phyloP scores from a whole-genome alignment of 352 stramenopile species.

The Pythium utonaiense region DNA sequence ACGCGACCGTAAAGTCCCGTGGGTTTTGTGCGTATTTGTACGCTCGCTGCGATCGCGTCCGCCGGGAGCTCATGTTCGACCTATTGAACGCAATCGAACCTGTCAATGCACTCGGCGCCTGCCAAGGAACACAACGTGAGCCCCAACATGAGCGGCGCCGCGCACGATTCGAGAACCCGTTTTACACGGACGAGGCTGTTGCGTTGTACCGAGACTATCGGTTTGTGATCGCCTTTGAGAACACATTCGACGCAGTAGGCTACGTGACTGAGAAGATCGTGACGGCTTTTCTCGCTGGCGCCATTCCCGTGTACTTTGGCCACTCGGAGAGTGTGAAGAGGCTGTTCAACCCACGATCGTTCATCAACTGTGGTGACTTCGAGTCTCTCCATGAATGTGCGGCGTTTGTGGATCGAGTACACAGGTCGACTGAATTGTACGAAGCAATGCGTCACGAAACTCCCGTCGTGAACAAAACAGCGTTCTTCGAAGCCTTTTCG shows the following conservation, averaged over 20 bases:
- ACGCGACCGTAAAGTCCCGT: conserved; percentile 3
- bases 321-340: conserved; percentile 33
- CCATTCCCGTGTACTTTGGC: conserved; percentile 54
- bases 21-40: conserved; percentile 54
- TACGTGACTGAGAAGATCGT: conserved; percentile 72
- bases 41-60: conserved; percentile 38
- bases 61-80: conserved; percentile 53
- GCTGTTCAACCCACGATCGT: conserved; percentile 47
- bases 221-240: conserved; percentile 73
- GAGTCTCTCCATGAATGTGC: conserved; percentile 34
- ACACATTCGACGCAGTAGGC: conserved; percentile 27
- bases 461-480: background rate
- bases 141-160: too few relatives aligned
- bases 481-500: conserved; percentile 12
- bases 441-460: background rate
- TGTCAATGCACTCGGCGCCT: conserved; percentile 46
- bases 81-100: conserved; percentile 37
- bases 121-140: conserved; percentile 13
- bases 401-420: background rate
- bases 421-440: background rate
- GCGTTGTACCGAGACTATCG: conserved; percentile 28
- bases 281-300: conserved; percentile 54
- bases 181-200: conserved; percentile 1
- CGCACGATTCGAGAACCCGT: background rate
- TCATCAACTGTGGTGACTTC: conserved; percentile 53